phyloP scores from a whole-genome alignment of 768 basidiomycete genomes.

The Termitomyces sp. region DNA sequence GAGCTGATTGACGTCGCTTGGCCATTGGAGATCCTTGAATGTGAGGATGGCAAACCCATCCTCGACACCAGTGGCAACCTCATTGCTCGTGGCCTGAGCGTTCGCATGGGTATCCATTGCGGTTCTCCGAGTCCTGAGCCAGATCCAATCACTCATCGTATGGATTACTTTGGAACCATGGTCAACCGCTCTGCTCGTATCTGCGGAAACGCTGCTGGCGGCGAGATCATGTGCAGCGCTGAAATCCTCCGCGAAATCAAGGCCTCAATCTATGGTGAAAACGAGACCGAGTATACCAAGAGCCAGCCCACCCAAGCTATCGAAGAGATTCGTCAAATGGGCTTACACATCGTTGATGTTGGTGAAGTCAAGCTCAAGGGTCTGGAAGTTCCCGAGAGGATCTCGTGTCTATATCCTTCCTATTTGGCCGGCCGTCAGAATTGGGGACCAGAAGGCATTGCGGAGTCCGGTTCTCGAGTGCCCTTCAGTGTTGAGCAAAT shows the following conservation, averaged over 20 bases:
- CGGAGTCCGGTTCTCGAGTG: conserved; percentile 43
- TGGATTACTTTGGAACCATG: conserved; percentile 98
- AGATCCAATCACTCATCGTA: conserved; percentile 86
- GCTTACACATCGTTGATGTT: conserved; percentile 62
- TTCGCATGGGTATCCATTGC: conserved; percentile 97
- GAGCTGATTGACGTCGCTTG: conserved; percentile 78
- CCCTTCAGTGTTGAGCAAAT: conserved; percentile 72
- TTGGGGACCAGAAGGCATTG: conserved; percentile 23
- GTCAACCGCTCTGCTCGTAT: conserved; percentile 92
- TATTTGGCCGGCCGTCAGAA: conserved; percentile 68
- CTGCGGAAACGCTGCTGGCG: conserved; percentile 76
- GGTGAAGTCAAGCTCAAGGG: conserved; percentile 95
- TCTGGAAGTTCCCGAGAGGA: conserved; percentile 81
- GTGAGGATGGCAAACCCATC: conserved; percentile 83
- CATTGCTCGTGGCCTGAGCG: conserved; percentile 83
- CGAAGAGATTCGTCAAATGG: conserved; percentile 70
- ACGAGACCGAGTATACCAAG: conserved; percentile 56
- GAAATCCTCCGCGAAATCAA: conserved; percentile 83
- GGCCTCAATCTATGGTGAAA: conserved; percentile 51
- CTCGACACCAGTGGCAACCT: conserved; percentile 58
- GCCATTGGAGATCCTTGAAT: conserved; percentile 92
- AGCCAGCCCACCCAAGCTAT: conserved; percentile 54
- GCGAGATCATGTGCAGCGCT: conserved; percentile 88
- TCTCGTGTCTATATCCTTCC: conserved; percentile 80
- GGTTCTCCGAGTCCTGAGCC: conserved; percentile 85